These are phyloP conservation scores for Yamadazyma tumulicola DNA, from an alignment of 805 yeast species.

Conservation along the genomic window DNA sequence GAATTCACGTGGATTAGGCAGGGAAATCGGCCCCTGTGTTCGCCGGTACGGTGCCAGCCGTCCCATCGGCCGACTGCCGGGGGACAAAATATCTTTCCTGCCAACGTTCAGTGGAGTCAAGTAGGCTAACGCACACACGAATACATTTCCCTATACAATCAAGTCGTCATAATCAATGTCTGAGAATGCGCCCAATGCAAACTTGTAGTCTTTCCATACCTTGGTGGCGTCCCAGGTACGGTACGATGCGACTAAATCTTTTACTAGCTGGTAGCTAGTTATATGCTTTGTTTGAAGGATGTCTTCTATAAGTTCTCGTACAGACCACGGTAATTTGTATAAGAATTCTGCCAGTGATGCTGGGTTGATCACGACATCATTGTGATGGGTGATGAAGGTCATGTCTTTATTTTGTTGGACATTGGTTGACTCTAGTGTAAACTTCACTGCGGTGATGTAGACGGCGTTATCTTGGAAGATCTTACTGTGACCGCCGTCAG, in stretches of 20 bases:
- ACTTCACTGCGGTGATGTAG: conserved; percentile 27
- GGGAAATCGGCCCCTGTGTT: too few relatives aligned
- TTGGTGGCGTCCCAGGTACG: conserved; percentile 27
- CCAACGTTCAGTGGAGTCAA: too few relatives aligned
- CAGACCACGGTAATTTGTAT: conserved; percentile 36
- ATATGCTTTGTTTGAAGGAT: conserved; percentile 30
- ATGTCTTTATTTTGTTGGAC: conserved; percentile 18
- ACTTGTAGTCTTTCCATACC: conserved; percentile 31
- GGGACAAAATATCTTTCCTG: too few relatives aligned
- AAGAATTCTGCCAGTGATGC: conserved; percentile 7
- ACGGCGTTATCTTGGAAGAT: conserved; percentile 21
- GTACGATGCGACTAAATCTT: conserved; percentile 22
- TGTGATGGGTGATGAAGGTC: conserved; percentile 4
- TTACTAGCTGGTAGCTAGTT: conserved; percentile 19
- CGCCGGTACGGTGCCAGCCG: too few relatives aligned
- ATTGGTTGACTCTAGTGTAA: conserved; percentile 36
- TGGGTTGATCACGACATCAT: not conserved
- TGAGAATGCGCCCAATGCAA: conserved; percentile 31
- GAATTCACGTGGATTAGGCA: too few relatives aligned
- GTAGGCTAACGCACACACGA: too few relatives aligned
- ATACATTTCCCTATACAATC: conserved; percentile 10
- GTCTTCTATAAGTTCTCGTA: conserved; percentile 36
- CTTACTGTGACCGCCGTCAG: conserved; percentile 27
- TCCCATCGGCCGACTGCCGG: too few relatives aligned
- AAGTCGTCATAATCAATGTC: conserved; percentile 29